Percentiles rank a stretch among this genome's conserved stretches.
These are phyloP conservation scores for Centrapalus pauciflorus DNA, from an alignment of 129 eudicot species.

Conservation along the genomic window DNA sequence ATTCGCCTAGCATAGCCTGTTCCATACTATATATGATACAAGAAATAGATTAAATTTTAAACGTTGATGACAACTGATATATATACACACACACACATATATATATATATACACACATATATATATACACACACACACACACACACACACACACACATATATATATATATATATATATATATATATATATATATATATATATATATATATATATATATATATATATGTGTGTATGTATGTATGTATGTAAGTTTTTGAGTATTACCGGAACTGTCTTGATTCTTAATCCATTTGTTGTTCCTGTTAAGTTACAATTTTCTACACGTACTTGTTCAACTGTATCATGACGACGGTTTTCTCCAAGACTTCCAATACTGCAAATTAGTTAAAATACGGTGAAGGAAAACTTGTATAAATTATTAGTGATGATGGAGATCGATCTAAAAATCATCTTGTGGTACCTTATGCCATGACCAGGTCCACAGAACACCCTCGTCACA, in stretches of 20 bases:
- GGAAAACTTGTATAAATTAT: background rate
- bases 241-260: no score
- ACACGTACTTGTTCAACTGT: conserved; percentile 31
- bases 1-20: conserved; percentile 30
- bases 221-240: background rate
- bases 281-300: conserved; percentile 33
- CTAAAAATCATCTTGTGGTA: no score
- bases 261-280: conserved; percentile 49
- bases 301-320: conserved; percentile 26
- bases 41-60: background rate
- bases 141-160: no score
- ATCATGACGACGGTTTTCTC: conserved; percentile 11
- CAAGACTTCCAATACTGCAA: conserved; percentile 41
- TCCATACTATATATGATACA: conserved; percentile 24
- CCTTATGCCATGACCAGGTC: no score
- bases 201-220: no score
- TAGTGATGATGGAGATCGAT: background rate
- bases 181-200: no score
- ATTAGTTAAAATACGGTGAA: background rate
- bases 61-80: background rate
- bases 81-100: no score
- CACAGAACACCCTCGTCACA: no score
- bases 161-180: no score
- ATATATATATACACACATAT: no score
- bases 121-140: no score